Evolutionary conservation across 1,139 yeast genomes (phyloP).

Genomic region (Pichia sp.): DNA sequence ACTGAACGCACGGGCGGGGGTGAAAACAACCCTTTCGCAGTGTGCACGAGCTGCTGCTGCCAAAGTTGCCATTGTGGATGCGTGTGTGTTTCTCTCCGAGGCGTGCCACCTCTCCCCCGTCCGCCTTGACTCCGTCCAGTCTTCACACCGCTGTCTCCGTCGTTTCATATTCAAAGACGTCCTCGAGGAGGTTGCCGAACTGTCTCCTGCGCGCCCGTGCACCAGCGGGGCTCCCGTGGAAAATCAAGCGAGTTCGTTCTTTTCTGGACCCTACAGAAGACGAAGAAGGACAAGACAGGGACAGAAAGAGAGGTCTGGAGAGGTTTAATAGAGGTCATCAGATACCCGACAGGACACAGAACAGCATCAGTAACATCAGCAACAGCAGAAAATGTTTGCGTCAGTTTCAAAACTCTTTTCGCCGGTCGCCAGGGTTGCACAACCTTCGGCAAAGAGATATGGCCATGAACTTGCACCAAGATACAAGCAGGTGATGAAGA

Average conservation of each 20-base stretch:
- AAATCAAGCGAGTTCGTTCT: neutral
- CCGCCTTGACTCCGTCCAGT: neutral
- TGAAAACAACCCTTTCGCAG: neutral
- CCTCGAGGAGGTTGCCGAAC: neutral
- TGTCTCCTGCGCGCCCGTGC: neutral
- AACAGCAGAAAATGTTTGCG: conserved; percentile 8
- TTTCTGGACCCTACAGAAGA: neutral
- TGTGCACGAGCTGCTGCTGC: neutral
- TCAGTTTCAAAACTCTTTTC: conserved; percentile 10
- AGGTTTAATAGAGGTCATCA: no score
- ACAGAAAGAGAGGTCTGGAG: neutral
- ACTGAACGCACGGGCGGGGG: conserved; percentile 3
- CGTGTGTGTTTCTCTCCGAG: no score
- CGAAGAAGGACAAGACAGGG: neutral
- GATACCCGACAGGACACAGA: neutral
- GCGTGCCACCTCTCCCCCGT: neutral
- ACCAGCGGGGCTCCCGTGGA: neutral
- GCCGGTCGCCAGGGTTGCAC: conserved; percentile 3
- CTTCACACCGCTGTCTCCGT: neutral
- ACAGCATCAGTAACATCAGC: neutral
- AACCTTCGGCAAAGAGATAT: conserved; percentile 40
- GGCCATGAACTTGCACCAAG: conserved; percentile 89
- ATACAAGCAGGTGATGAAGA: conserved; percentile 66
- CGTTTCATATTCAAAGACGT: neutral
- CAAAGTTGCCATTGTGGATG: neutral